Base-by-base conservation (phyloP, 2,329 filamentous ascomycete species). In the Penicillium sp. region DNA sequence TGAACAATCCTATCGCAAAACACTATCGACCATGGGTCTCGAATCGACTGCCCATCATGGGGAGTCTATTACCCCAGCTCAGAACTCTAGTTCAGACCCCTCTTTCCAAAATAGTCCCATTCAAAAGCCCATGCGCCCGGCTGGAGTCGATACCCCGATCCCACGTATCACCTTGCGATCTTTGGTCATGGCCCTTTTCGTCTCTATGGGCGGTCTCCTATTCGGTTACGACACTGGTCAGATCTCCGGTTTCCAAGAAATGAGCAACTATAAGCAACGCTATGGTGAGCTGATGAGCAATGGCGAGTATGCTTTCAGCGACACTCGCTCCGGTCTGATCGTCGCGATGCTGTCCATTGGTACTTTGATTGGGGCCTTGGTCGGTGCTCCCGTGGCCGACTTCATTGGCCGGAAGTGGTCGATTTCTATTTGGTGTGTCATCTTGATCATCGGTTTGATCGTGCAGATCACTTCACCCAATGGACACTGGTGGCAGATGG, bases 181-280 rank as follows among this genome's bases (percentile, higher is more conserved):
- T 11, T 66, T 76, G 36, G 55, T 72, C 51, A 77, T 80, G 77
- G 76, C 74, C n/a, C 64, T 78, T 16, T 74, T 79, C 54, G 76
- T 79, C 43, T 80, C 78, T 1, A 79, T 80, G 74, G 78, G 78
- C 54, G 78, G 78, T 50, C 72, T 80, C 18, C 72, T 79, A n/a
- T 78, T 78, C 54, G 76, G 77, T 18, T 78, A 77, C 50, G 75
- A 79, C 55, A 79, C 78, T 7, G 76, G 78, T 65, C 78, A 80
- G 67, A 80, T 80, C 51, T 77, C 74, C 1, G 78, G 78, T 10
- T 76, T 80, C 62, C 69, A 78, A 50, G 70, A 73, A 36, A 79
- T 79, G 77, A 50, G 64, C 7, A 69, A 81, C 65, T 80, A 79
- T 57, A 59, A 76, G 35, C 43, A 71, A 35, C 73, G 76, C 0